Evolutionary conservation across 2,329 filamentous ascomycete species (phyloP), one percentile per base, ranked within the genome.

Genomic region (Chrysosphaeria jannelii): DNA sequence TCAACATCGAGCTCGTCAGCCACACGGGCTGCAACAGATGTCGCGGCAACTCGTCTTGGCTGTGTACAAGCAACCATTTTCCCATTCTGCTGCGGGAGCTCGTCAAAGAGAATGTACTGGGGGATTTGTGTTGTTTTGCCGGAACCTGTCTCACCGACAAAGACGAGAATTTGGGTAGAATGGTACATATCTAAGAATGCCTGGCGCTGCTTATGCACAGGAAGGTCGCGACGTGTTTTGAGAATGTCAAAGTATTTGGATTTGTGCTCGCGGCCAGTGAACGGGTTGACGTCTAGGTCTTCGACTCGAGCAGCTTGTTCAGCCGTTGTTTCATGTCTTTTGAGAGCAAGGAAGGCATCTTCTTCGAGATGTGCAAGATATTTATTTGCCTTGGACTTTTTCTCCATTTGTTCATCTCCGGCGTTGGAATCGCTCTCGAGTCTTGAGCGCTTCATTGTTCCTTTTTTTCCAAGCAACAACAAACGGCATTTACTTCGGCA

Each of bases 101-200:
- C 85, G 47, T 97, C 85, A 53, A 71, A 93, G 19, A 97, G 63
- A 33, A 97, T 81, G 43, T 91, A 97, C 44, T 97, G 85, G 2
- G 85, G 85, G 30, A 97, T 93, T 52, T 97, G 85, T 0, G 85
- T 97, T 4, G 85, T 97, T 53, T 97, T 97, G 50, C 85, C 85
- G 33, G 85, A 97, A 62, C 88, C 85, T 6, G 85, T 97, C 54
- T 97, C 85, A 51, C 85, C 85, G 32, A 97, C 85, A 39, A 97
- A 91, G 37, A 97, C 85, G 29, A 97, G 64, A 34, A 97, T 91
- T 47, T 97, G 85, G 13, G 68, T 75, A 36, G 70, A 64, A 37
- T 97, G 88, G 48, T 88, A 97, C 38, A 89, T 62, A 39, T 79
- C 53, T 29, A 97, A 57, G 41, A 97, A 97, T 42, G 97, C 85